phyloP scores from a whole-genome alignment of 371 early-diverging fungal genomes.

The Mucor piriformis region DNA sequence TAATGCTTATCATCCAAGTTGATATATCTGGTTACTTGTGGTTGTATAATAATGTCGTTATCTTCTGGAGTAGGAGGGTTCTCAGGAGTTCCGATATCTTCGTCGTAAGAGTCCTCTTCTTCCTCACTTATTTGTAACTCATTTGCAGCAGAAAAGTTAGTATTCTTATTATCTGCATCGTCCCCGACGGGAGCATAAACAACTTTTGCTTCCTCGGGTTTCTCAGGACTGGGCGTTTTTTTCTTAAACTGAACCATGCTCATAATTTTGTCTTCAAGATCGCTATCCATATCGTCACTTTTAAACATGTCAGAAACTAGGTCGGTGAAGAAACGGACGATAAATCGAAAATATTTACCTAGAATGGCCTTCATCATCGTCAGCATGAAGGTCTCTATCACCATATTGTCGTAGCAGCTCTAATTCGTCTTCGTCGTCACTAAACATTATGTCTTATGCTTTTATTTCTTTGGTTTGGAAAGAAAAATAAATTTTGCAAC shows the following conservation, averaged over 20 bases:
- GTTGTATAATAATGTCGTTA: neutral
- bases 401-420: conserved; percentile 26
- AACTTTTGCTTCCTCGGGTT: neutral
- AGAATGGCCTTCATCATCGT: conserved; percentile 7
- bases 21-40: conserved; percentile 14
- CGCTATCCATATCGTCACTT: conserved; percentile 34
- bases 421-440: conserved; percentile 28
- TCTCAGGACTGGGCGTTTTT: neutral
- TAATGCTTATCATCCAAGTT: conserved; percentile 17
- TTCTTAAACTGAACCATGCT: conserved; percentile 22
- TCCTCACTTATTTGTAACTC: conserved; percentile 1
- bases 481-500: neutral
- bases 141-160: conserved; percentile 8
- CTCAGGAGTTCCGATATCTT: neutral
- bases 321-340: neutral
- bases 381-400: conserved; percentile 6
- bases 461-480: neutral
- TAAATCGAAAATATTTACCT: conserved; percentile 9
- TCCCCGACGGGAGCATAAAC: conserved; percentile 9
- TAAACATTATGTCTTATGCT: conserved; percentile 18
- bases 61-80: neutral
- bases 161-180: neutral
- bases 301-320: neutral
- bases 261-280: conserved; percentile 31
- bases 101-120: neutral